Percentiles rank a stretch among this genome's conserved stretches.
Conservation (phyloP, 805 yeast species). For the Cyberlindnera saturnus region DNA sequence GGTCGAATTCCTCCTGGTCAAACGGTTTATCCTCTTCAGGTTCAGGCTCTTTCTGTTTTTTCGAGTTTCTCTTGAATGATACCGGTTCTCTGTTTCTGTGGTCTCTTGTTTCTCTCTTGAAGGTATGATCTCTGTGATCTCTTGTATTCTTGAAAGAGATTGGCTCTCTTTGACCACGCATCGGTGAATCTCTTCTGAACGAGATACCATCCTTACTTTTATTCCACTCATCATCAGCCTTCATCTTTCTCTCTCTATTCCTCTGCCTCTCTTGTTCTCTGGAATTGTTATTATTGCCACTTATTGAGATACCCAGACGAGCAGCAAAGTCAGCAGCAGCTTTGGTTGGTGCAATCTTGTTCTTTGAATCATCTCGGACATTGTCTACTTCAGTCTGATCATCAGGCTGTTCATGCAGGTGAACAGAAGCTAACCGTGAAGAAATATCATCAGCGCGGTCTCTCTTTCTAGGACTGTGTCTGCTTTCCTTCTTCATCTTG, state of each 20-base stretch:
- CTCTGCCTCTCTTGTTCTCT: slow-evolving; percentile 8
- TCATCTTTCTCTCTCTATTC: slow-evolving; percentile 6
- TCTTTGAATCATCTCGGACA: slow-evolving; percentile 9
- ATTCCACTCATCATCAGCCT: slow-evolving; percentile 10
- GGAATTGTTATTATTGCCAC: neutral
- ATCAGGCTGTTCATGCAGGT: neutral
- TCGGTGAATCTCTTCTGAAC: neutral
- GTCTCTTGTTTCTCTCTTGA: neutral
- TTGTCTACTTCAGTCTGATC: slow-evolving; percentile 1
- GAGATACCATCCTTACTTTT: slow-evolving; percentile 1
- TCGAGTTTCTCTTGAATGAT: neutral
- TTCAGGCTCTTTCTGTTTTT: neutral
- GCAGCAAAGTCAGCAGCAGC: slow-evolving; percentile 20
- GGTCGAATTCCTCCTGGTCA: slow-evolving; percentile 1
- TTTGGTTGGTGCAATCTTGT: slow-evolving; percentile 12
- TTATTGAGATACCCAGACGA: slow-evolving; percentile 16
- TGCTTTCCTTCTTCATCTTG: neutral
- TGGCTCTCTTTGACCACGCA: neutral
- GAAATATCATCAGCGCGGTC: neutral
- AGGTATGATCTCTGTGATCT: neutral
- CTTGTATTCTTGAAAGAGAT: neutral
- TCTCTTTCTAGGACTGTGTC: slow-evolving; percentile 1
- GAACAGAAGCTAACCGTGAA: neutral
- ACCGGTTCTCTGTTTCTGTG: too few species aligned
- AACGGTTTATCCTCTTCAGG: neutral